These are phyloP conservation scores for Coccomyxa sp. DNA, from an alignment of 139 green algal species.

Conservation along the genomic window DNA sequence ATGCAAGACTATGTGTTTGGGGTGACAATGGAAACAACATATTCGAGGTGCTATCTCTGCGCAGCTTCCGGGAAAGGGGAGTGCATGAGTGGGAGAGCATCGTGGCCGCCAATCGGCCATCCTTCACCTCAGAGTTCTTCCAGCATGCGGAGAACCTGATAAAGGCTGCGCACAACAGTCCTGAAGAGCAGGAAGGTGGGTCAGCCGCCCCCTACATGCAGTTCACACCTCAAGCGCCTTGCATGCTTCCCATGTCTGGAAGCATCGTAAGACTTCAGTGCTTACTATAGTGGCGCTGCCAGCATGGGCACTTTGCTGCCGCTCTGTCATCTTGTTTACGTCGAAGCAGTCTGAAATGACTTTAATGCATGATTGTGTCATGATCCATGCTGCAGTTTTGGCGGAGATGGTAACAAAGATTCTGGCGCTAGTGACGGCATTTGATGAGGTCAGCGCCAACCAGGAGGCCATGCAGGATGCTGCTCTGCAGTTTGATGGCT, in stretches of 20 bases:
- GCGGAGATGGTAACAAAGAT: conserved; percentile 29
- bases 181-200: conserved; percentile 4
- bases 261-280: too few relatives aligned
- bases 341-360: too few relatives aligned
- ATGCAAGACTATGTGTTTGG: neutral
- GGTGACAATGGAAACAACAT: neutral
- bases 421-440: conserved; percentile 33
- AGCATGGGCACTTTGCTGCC: too few relatives aligned
- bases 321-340: too few relatives aligned
- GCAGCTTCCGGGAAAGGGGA: conserved; percentile 22
- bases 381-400: conserved; percentile 14
- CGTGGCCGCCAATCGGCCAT: conserved; percentile 24
- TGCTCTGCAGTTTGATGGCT: conserved; percentile 23
- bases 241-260: too few relatives aligned
- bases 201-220: too few relatives aligned
- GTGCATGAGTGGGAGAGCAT: conserved; percentile 47
- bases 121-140: conserved; percentile 54
- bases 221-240: too few relatives aligned
- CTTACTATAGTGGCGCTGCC: too few relatives aligned
- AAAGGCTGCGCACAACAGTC: neutral
- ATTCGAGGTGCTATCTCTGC: neutral
- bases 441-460: conserved; percentile 32
- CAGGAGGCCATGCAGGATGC: conserved; percentile 39
- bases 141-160: conserved; percentile 30
- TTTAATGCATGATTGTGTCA: too few relatives aligned